These are phyloP conservation scores for Calonectria leucothoes DNA, from an alignment of 2,329 filamentous ascomycete genomes.

Conservation along the genomic window DNA sequence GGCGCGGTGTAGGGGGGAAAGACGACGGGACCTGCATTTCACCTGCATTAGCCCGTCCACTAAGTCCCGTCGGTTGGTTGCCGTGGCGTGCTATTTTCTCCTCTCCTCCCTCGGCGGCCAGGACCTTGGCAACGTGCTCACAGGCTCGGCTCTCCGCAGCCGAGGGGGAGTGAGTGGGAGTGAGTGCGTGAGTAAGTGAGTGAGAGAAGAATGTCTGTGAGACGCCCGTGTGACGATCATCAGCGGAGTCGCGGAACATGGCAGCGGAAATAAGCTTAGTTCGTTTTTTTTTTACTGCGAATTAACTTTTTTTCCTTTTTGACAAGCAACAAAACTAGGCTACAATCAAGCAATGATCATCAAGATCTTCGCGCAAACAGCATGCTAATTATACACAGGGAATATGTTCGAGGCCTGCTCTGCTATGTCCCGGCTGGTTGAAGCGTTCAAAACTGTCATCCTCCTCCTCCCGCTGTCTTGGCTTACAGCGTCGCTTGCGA, in stretches of 20 bases:
- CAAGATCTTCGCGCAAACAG: not conserved
- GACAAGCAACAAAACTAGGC: not conserved
- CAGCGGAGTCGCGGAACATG: not conserved
- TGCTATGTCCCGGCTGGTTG: not conserved
- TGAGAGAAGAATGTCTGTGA: not conserved
- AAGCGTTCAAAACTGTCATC: not conserved
- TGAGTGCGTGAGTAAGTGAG: not conserved
- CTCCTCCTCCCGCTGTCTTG: not conserved
- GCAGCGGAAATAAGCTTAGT: not conserved
- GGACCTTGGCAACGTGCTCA: not conserved
- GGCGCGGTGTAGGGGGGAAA: not conserved
- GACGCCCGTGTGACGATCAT: not conserved
- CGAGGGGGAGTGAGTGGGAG: not conserved
- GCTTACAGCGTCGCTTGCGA: constrained; percentile 32
- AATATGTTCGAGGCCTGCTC: not conserved
- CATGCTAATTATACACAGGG: not conserved
- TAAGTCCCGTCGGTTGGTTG: not conserved
- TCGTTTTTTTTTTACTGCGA: not conserved
- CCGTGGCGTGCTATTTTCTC: not conserved
- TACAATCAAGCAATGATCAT: not conserved
- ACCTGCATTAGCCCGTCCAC: not conserved
- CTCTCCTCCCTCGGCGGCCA: not conserved
- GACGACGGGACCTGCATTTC: constrained; percentile 5
- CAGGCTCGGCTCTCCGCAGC: not conserved
- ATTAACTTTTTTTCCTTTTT: not conserved